Conservation (phyloP, 495 filamentous ascomycete species). For the Penicillium turbatum region DNA sequence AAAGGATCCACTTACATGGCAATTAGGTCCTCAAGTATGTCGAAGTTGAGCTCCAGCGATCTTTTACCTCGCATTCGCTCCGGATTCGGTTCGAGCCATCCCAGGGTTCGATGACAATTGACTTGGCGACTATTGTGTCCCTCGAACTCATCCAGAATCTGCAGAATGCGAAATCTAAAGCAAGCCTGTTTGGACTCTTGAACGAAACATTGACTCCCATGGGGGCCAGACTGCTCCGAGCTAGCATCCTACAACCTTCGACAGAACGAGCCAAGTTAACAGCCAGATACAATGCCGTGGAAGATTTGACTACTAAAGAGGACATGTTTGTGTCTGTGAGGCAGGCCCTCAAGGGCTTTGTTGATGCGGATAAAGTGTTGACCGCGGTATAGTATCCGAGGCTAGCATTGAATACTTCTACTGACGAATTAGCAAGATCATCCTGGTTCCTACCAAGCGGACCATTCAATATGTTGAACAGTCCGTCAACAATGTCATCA, state of each 20-base stretch:
- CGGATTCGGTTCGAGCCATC: conserved; percentile 85
- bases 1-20: conserved; percentile 18
- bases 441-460: conserved; percentile 60
- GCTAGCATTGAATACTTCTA: neutral
- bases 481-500: conserved; percentile 78
- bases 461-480: conserved; percentile 67
- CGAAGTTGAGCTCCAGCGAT: conserved; percentile 58
- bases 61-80: conserved; percentile 72
- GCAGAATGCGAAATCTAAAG: conserved; percentile 66
- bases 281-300: conserved; percentile 74
- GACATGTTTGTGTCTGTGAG: conserved; percentile 80
- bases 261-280: conserved; percentile 60
- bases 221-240: conserved; percentile 74
- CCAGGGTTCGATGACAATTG: conserved; percentile 91
- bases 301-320: conserved; percentile 78
- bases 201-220: conserved; percentile 85
- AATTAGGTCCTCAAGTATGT: conserved; percentile 75
- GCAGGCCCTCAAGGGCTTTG: conserved; percentile 67
- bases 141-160: conserved; percentile 90
- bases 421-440: conserved; percentile 50
- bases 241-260: conserved; percentile 85
- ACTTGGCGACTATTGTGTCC: conserved; percentile 75
- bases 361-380: conserved; percentile 46
- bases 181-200: conserved; percentile 76
- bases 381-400: conserved; percentile 21